These are phyloP conservation scores for Aureoboletus auriporus DNA, from an alignment of 768 basidiomycete species.

Conservation along the genomic window DNA sequence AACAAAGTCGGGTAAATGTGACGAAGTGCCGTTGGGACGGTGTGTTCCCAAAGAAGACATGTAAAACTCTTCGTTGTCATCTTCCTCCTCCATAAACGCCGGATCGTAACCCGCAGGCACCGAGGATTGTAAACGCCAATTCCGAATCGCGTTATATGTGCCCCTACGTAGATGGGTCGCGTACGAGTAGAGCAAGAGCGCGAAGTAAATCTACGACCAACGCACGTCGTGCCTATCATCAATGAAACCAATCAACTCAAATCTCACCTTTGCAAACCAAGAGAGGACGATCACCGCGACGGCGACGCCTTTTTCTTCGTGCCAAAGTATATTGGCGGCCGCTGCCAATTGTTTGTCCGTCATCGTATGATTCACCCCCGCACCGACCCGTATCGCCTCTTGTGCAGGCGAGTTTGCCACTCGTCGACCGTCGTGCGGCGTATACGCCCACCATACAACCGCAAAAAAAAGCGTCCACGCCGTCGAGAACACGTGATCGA, in stretches of 20 bases:
- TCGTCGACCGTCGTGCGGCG: conserved; percentile 84
- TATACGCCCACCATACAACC: conserved; percentile 86
- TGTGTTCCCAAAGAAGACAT: conserved; percentile 54
- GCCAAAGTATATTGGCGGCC: conserved; percentile 84
- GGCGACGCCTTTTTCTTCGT: conserved; percentile 82
- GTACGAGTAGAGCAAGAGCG: conserved; percentile 86
- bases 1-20: conserved; percentile 63
- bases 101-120: conserved; percentile 23
- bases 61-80: conserved; percentile 66
- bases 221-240: not conserved
- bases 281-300: conserved; percentile 72
- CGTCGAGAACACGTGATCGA: conserved; percentile 88
- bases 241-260: not conserved
- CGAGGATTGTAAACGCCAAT: conserved; percentile 25
- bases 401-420: conserved; percentile 86
- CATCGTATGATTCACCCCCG: conserved; percentile 48
- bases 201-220: conserved; percentile 77
- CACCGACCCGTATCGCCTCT: conserved; percentile 70
- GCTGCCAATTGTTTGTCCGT: conserved; percentile 60
- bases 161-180: conserved; percentile 89
- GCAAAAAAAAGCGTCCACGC: conserved; percentile 92
- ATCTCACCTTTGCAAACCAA: conserved; percentile 82
- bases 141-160: conserved; percentile 76
- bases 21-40: conserved; percentile 37
- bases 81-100: conserved; percentile 50